Conservation (phyloP, 306 rosid species). For the Herpetospermum pedunculosum region DNA sequence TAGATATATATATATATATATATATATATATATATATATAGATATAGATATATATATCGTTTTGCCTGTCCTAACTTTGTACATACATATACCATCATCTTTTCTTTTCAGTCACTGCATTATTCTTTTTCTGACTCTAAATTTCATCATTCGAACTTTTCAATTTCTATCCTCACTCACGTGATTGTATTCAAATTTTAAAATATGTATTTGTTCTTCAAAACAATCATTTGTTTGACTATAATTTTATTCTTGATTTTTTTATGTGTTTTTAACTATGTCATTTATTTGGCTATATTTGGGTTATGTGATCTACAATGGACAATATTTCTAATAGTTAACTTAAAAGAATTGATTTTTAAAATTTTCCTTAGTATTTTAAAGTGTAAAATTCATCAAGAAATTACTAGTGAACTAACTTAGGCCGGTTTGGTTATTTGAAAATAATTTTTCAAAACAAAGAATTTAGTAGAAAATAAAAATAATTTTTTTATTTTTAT, state of each 20-base stretch:
- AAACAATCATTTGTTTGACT: neutral
- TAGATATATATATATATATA: neutral
- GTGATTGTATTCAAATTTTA: neutral
- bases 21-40: neutral
- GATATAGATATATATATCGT: neutral
- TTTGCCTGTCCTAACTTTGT: neutral
- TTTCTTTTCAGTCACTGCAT: neutral
- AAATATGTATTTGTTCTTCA: neutral
- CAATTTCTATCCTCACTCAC: neutral
- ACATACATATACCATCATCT: neutral
- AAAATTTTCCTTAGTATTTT: no score
- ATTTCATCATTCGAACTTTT: neutral
- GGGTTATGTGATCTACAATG: neutral
- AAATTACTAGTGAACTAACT: no score
- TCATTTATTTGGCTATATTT: neutral
- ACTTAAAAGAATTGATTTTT: no score
- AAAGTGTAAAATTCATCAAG: no score
- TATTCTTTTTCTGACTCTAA: neutral
- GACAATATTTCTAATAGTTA: no score
- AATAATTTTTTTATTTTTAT: no score
- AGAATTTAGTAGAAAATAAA: no score
- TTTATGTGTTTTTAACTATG: neutral
- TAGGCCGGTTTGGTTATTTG: no score
- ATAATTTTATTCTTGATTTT: neutral
- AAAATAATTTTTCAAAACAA: no score